Evolutionary conservation across 73 alveolate species (phyloP), one percentile per base, ranked within the genome.

Genomic region (Paramecium tetraurelia): DNA sequence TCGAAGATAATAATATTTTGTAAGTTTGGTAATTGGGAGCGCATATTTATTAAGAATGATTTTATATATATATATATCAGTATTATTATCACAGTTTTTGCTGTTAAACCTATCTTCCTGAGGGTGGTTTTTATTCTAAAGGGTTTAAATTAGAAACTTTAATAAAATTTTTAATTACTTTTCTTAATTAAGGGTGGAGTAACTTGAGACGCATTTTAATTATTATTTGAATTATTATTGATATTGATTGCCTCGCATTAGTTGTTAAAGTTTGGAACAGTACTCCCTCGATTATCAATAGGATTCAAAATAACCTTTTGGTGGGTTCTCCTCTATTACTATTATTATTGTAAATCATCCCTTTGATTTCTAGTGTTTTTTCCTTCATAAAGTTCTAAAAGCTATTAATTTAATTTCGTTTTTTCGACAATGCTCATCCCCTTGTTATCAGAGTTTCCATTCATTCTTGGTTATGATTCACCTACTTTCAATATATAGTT

Each of bases 1-100:
- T 96, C 21, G 99, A 98, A 85, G 99, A 97, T 58, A 97, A 95
- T 86, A 98, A 98, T 93, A 94, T 94, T 44, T 85, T 98, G 5
- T 97, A 98, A 63, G 84, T 63, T 22, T 63, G 84, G 84, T 33
- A 63, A 63, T 63, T 63, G 14, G 85, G 96, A 11, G 84, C 84
- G 14, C 84, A 63, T 63, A 63, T 63, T 33, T 96, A 36, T 96
- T 98, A 98, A 94, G 95, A 88, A 93, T 93, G 97, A 89, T 85
- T 22, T 53, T 43, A 44, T 31, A 86, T 33, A 31, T 21, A 29
- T 63, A 59, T 24, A 40, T 40, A 40, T 40, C 27, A 63, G 84
- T 63, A 63, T 63, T 63, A n/a, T 63, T 31, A 63, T 63, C 21
- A 63, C 41, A 31, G 24, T 63, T 63, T 31, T 63, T 63, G 53